Conservation (phyloP, 495 filamentous ascomycete genomes). For the Staphylotrichum tortipilum region DNA sequence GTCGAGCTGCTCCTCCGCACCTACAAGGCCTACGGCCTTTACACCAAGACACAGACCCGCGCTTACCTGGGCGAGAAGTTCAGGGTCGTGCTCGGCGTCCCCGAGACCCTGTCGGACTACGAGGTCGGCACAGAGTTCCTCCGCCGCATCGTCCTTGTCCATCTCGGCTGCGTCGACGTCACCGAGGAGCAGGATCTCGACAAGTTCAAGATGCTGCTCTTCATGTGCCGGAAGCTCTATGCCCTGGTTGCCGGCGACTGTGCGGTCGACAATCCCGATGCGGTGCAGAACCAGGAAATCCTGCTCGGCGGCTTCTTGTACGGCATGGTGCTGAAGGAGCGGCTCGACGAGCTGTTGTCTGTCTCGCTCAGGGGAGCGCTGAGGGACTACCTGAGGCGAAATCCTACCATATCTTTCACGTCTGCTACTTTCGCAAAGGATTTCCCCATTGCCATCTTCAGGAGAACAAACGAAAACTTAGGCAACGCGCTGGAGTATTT, state of each 20-base stretch:
- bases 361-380: conserved; percentile 50
- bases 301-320: conserved; percentile 88
- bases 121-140: conserved; percentile 86
- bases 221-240: conserved; percentile 95
- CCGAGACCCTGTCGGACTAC: conserved; percentile 71
- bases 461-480: conserved; percentile 76
- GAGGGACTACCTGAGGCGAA: conserved; percentile 63
- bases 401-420: conserved; percentile 54
- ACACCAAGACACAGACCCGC: conserved; percentile 67
- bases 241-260: conserved; percentile 87
- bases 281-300: conserved; percentile 89
- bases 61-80: conserved; percentile 85
- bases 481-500: conserved; percentile 87
- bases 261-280: conserved; percentile 87
- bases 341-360: conserved; percentile 76
- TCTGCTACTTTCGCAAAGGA: conserved; percentile 66
- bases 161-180: conserved; percentile 75
- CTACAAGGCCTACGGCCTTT: conserved; percentile 80
- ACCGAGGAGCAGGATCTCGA: conserved; percentile 73
- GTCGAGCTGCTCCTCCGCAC: conserved; percentile 86
- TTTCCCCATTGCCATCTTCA: conserved; percentile 67
- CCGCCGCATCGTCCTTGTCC: conserved; percentile 78
- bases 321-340: conserved; percentile 91
- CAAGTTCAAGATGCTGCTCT: conserved; percentile 89
- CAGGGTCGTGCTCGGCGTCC: conserved; percentile 69